Conservation (phyloP, 345 rosid genomes). For the Citrus cavaleriei region DNA sequence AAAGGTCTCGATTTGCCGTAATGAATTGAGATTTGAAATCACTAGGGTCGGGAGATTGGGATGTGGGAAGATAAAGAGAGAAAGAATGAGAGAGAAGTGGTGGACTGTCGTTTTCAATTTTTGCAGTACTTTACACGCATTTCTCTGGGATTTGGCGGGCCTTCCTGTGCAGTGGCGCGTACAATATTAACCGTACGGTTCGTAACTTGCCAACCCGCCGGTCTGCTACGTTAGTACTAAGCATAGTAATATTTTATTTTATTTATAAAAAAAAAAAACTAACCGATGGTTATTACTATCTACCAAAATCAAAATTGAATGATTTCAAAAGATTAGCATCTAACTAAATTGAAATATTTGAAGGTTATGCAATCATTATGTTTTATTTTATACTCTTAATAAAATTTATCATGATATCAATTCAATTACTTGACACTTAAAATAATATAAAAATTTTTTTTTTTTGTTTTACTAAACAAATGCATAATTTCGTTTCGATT, state of each 20-base stretch:
- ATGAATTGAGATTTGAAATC: neutral
- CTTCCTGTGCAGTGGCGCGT: constrained; percentile 7
- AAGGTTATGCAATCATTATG: too few relatives aligned
- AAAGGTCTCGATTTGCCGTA: neutral
- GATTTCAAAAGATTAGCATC: too few relatives aligned
- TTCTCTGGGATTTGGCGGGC: constrained; percentile 18
- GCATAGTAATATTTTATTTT: neutral
- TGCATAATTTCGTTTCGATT: too few relatives aligned
- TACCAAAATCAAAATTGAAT: too few relatives aligned
- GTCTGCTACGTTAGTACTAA: neutral
- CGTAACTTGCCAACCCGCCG: neutral
- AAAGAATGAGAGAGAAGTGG: neutral
- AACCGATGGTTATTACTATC: too few relatives aligned
- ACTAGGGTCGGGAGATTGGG: neutral
- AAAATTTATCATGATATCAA: too few relatives aligned
- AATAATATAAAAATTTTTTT: too few relatives aligned
- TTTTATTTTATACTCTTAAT: too few relatives aligned
- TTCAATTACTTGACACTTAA: too few relatives aligned
- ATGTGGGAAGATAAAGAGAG: neutral
- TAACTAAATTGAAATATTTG: too few relatives aligned
- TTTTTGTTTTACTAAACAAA: too few relatives aligned
- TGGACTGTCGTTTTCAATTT: constrained; percentile 8
- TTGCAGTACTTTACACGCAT: neutral
- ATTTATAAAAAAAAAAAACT: too few relatives aligned
- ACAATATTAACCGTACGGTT: neutral